These are phyloP conservation scores for Malania oleifera DNA, from an alignment of 164 flowering plant species.

Conservation along the genomic window DNA sequence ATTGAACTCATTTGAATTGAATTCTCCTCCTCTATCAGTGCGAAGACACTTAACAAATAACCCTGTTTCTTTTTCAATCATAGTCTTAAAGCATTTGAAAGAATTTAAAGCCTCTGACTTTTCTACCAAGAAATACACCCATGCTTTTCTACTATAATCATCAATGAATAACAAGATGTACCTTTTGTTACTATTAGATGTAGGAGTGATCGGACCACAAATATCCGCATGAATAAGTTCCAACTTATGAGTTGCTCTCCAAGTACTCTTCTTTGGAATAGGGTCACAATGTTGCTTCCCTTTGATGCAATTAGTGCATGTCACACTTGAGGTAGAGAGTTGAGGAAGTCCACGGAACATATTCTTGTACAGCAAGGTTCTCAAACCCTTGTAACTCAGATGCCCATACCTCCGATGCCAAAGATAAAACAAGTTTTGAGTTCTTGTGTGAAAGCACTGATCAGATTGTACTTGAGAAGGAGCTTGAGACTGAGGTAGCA, in stretches of 20 bases:
- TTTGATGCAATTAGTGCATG: not conserved
- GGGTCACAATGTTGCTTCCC: not conserved
- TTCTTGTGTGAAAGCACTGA: not conserved
- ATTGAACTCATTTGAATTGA: not conserved
- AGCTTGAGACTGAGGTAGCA: not conserved
- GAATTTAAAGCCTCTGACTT: no score
- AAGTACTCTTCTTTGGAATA: not conserved
- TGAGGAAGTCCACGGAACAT: not conserved
- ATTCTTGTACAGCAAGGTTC: not conserved
- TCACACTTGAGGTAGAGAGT: not conserved
- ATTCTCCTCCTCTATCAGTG: not conserved
- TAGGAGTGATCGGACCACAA: no score
- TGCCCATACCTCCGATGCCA: not conserved
- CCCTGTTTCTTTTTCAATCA: not conserved
- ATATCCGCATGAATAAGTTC: no score
- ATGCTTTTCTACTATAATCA: no score
- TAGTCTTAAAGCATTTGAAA: not conserved
- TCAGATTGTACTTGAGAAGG: no score
- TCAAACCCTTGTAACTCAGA: not conserved
- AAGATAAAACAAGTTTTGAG: not conserved
- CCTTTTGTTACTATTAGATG: no score
- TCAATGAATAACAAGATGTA: no score
- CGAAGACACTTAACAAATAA: not conserved
- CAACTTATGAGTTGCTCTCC: not conserved
- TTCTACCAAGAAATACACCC: no score